Base-by-base conservation (phyloP, 108 stramenopile species). In the Nitzschia palea region DNA sequence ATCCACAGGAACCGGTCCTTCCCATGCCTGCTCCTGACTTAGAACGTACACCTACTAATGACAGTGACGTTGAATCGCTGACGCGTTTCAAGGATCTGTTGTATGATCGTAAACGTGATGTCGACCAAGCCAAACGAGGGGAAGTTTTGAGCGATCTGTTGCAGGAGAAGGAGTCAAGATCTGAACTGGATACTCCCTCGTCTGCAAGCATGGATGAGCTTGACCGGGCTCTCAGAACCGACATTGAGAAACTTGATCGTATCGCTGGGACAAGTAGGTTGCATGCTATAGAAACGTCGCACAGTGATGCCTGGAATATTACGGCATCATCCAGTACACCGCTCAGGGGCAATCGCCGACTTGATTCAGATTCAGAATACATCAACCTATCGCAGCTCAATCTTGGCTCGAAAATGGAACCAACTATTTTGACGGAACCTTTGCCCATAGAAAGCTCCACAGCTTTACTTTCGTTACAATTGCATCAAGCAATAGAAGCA, bases 51-150 rank as follows among this genome's bases (percentile, higher is more conserved):
- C 35, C 33, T 12, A 42, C 40, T 42, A 60, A 36, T 12, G 59
- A 60, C 20, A 60, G 59, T 42, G 59, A 60, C 9, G 22, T 26
- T 8, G 59, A 60, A 40, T 60, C 59, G 1, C 10, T 60, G 8
- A 36, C n/a, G 1, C 59, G 59, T 3, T 60, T 60, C 10, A 60
- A 40, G 25, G 40, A 60, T 26, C 23, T 42, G 27, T 5, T 60
- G 1, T 60, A 60, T 26, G 22, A 8, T 1, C 10, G 6, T 12
- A 28, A 35, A 15, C 33, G 15, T 56, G 50, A 20, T 40, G 37
- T 40, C 37, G 14, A 14, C 37, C 37, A 14, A 40, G 37, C 37
- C 37, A 40, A 48, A 12, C 18, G 47, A 48, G 4, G n/a, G 5
- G 10, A 40, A 40, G 37, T 6, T 12, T 12, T 12, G 37, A 20